Percentiles rank a stretch among this genome's conserved stretches.
These are phyloP conservation scores for Plasmodium berghei DNA, from an alignment of 169 alveolate species.

Conservation along the genomic window DNA sequence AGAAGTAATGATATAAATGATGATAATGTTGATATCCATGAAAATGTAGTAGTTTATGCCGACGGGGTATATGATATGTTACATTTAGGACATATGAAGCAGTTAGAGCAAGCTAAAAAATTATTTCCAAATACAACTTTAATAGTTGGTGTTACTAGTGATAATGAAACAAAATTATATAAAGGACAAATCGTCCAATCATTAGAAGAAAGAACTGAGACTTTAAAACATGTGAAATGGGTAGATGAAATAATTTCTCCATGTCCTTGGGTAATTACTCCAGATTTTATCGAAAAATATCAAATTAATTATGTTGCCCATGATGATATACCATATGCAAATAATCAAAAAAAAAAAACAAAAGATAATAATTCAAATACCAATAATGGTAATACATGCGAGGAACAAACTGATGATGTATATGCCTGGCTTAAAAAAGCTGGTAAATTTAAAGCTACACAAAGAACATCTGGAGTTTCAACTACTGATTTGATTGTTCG, in stretches of 20 bases:
- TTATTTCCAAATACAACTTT: slow-evolving; percentile 91
- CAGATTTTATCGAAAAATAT: slow-evolving; percentile 90
- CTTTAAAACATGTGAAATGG: slow-evolving; percentile 96
- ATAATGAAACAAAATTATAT: slow-evolving; percentile 92
- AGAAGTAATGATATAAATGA: not conserved
- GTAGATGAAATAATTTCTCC: slow-evolving; percentile 97
- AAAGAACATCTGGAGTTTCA: slow-evolving; percentile 95
- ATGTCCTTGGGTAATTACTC: slow-evolving; percentile 94
- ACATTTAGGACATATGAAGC: slow-evolving; percentile 97
- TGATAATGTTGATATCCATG: not conserved
- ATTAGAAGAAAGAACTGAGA: slow-evolving; percentile 93
- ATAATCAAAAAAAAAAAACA: slow-evolving; percentile 80
- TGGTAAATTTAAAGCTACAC: slow-evolving; percentile 91
- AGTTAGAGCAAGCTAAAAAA: slow-evolving; percentile 96
- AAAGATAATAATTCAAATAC: slow-evolving; percentile 38
- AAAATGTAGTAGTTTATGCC: slow-evolving; percentile 82
- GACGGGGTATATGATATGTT: slow-evolving; percentile 96
- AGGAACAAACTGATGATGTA: slow-evolving; percentile 87
- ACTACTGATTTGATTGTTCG: slow-evolving; percentile 95
- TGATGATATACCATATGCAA: slow-evolving; percentile 92
- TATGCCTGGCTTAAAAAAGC: slow-evolving; percentile 91
- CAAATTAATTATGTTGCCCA: slow-evolving; percentile 94
- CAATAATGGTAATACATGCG: not conserved
- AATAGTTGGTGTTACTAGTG: slow-evolving; percentile 97
- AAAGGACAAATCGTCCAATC: slow-evolving; percentile 96